Base-by-base conservation (phyloP, 768 basidiomycete genomes). In the Megacollybia marginata region DNA sequence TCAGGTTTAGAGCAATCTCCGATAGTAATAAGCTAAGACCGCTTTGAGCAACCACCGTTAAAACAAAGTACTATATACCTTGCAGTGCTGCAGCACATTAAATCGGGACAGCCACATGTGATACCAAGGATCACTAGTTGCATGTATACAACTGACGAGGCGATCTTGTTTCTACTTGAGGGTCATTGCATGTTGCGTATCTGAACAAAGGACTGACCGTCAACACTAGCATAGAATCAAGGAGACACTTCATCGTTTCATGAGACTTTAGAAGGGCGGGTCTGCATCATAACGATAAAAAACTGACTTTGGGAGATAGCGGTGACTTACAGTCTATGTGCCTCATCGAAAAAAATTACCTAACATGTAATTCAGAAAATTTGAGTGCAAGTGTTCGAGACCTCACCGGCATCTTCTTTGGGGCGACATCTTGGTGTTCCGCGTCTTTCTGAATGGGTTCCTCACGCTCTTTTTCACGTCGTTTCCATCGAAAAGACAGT, bases 161-260 rank as follows among this genome's bases (percentile, higher is more conserved):
- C 85, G 71, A 59, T 91, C 89, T 63, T 92, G 90, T 67, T 92
- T 91, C 23, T 28, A 28, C 23, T 28, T 28, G 23, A 28, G 6
- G 23, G 23, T 28, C 23, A 6, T 28, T 28, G 23, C 23, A 28
- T 28, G 23, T 28, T 28, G 23, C 6, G 23, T 2, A 28, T 28
- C 6, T 28, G 2, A 28, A 28, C 2, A 28, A 28, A 28, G 23
- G 6, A 28, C 23, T 28, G 23, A 28, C 23, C 32, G 90, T 90
- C 48, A 92, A 68, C 12, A 91, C 89, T 16, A 91, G 78, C 79
- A 90, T 87, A 11, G 88, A 85, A 58, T 92, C 90, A 33, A 92
- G 74, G 13, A 92, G 66, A 54, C 82, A 83, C 62, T 90, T 92
- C 85, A 92, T 88, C 3, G 88, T 78, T 31, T 87, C 87, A 3